Base-by-base conservation (phyloP, 2,329 filamentous ascomycete genomes). In the Incumbomyces delicatus region DNA sequence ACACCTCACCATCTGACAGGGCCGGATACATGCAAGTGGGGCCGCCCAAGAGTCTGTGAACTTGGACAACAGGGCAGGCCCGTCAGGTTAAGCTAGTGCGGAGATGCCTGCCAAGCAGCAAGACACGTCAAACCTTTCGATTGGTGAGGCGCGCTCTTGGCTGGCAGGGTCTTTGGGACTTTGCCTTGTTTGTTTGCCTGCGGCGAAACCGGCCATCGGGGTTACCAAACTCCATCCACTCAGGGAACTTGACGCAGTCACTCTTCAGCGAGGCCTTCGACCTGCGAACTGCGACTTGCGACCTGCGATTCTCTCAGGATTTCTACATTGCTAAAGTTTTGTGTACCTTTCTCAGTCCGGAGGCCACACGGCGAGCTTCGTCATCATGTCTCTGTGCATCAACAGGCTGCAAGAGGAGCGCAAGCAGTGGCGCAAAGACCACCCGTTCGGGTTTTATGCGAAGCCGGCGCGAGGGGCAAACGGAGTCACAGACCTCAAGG, bases 361-460 rank as follows among this genome's bases (percentile, higher is more conserved):
- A 41, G 11, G n/a, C 22, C 13, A 18, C 6, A 30, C 13, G 38
- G 16, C 27, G 14, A 36, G 20, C 10, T 2, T 16, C 20, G 6
- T 27, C 34, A 46, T 31, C 39, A 95, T 95, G 87, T 84, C 88
- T 58, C 77, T 96, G 44, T 95, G 88, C 63, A 80, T 85, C 61
- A 94, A 94, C 63, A 78, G 90, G 51, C 75, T 95, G 33, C 83
- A 87, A 55, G 88, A 94, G 67, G 88, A 95, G 73, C 75, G 87
- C 53, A 96, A 95, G 71, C 87, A 95, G 70, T 98, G 92, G 92
- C 82, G 92, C 55, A 83, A 83, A 63, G 90, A 98, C 58, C 92
- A 98, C 61, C 94, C 94, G 0, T 98, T 98, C 61, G 92, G 92
- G 51, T 98, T 98, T 72, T 95, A 85, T 66, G 92, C 92, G 18